Evolutionary conservation across 495 filamentous ascomycete species (phyloP), one percentile per base, ranked within the genome.

Genomic region (Staphylotrichum tortipilum): DNA sequence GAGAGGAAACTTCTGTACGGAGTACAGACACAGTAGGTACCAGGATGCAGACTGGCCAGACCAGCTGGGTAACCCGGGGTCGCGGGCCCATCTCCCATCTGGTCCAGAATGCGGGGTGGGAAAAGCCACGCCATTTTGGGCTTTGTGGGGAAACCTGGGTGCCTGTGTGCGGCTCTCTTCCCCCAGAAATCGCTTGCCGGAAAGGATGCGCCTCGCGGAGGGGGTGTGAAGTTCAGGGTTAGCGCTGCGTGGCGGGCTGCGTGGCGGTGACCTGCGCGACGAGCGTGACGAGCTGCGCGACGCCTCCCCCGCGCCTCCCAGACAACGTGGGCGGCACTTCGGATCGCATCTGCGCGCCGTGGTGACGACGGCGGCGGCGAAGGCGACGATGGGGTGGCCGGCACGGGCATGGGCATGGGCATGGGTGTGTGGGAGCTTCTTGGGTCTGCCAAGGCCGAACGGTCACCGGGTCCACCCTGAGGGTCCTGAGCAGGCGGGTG

Each of bases 391-490:
- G n/a, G n/a, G n/a, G n/a, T n/a, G n/a, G n/a, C n/a, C n/a, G n/a
- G n/a, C n/a, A n/a, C n/a, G n/a, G n/a, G n/a, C n/a, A n/a, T n/a
- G n/a, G n/a, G n/a, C n/a, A n/a, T n/a, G n/a, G n/a, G n/a, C n/a
- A n/a, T n/a, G n/a, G n/a, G n/a, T n/a, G n/a, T n/a, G n/a, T n/a
- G n/a, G n/a, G n/a, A n/a, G n/a, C 31, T 1, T 15, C 14, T n/a
- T 11, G 22, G 24, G 23, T 31, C 33, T 18, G 35, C 28, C 19
- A 36, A 19, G 11, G 11, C 15, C 22, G 30, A 41, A 15, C 53
- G 23, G 21, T 48, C 50, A 34, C 44, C 50, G 40, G 49, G 41
- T 21, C 24, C n/a, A n/a, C n/a, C n/a, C n/a, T n/a, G n/a, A n/a
- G n/a, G n/a, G n/a, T n/a, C n/a, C n/a, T n/a, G n/a, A n/a, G n/a